These are phyloP conservation scores for Funneliformis caledonium DNA, from an alignment of 371 early-diverging fungal genomes.

Conservation along the genomic window DNA sequence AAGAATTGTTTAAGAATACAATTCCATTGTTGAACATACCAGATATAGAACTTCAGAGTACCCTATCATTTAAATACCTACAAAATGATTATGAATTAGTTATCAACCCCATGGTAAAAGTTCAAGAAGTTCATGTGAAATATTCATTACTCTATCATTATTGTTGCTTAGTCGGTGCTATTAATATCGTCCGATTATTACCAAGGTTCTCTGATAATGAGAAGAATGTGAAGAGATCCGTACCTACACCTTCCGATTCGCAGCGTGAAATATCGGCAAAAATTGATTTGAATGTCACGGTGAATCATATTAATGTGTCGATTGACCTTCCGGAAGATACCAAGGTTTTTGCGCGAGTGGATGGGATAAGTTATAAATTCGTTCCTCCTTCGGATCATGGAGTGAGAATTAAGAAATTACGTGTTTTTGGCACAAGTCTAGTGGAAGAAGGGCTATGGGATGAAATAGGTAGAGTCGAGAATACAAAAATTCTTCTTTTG, in stretches of 20 bases:
- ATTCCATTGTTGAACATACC: slow-evolving; percentile 22
- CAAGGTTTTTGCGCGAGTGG: slow-evolving; percentile 19
- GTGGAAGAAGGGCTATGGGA: slow-evolving; percentile 26
- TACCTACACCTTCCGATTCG: neutral
- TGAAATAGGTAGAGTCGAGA: slow-evolving; percentile 9
- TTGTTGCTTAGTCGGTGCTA: slow-evolving; percentile 28
- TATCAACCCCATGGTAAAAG: neutral
- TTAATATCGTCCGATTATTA: slow-evolving; percentile 1
- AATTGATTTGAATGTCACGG: neutral
- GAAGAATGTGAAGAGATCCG: no score
- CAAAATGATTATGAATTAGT: neutral
- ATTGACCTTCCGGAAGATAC: slow-evolving; percentile 6
- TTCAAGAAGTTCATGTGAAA: slow-evolving; percentile 7
- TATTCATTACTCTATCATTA: slow-evolving; percentile 40
- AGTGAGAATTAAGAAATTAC: neutral
- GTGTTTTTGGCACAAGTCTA: slow-evolving; percentile 26
- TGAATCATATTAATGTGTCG: slow-evolving; percentile 13
- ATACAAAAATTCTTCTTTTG: slow-evolving; percentile 8
- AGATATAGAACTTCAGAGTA: slow-evolving; percentile 5
- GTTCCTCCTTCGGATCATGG: neutral
- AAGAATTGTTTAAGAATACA: slow-evolving; percentile 17
- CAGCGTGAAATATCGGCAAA: neutral
- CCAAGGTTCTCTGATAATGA: neutral
- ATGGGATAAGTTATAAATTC: slow-evolving; percentile 7
- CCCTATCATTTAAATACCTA: neutral